Percentiles rank a stretch among this genome's conserved stretches.
Conservation (phyloP, 305 asterid species). For the Coffea humblotiana region DNA sequence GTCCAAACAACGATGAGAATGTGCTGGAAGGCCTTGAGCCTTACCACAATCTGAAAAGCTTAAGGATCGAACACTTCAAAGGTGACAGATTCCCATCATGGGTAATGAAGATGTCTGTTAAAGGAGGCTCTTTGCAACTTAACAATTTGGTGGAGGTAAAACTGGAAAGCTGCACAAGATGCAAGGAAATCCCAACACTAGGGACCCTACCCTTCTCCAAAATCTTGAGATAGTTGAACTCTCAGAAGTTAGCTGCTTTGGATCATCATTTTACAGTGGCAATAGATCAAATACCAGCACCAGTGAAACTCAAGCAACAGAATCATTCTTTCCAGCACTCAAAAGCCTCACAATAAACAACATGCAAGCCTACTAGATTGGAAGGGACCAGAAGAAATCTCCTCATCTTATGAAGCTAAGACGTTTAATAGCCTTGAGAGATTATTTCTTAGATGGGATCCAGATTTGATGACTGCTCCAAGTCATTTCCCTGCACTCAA, state of each 20-base stretch:
- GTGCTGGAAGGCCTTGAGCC: slow-evolving; percentile 41
- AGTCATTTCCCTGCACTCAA: slow-evolving; percentile 20
- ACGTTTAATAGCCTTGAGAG: slow-evolving; percentile 21
- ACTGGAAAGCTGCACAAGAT: not conserved
- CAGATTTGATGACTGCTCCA: not conserved
- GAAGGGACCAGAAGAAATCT: slow-evolving; percentile 15
- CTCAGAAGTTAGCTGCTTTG: slow-evolving; percentile 14
- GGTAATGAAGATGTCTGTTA: slow-evolving; percentile 28
- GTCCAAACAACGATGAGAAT: slow-evolving; percentile 9
- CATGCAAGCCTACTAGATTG: slow-evolving; percentile 29
- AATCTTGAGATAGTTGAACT: slow-evolving; percentile 9
- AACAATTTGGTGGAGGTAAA: slow-evolving; percentile 15
- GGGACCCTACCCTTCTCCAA: slow-evolving; percentile 38
- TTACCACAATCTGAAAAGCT: slow-evolving; percentile 14
- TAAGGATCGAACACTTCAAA: slow-evolving; percentile 7
- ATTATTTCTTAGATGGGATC: not conserved
- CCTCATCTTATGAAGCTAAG: not conserved
- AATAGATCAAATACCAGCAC: not conserved
- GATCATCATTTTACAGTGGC: slow-evolving; percentile 23
- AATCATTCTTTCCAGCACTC: slow-evolving; percentile 27
- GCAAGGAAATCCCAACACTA: slow-evolving; percentile 33
- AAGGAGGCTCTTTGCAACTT: not conserved
- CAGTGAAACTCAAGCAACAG: not conserved
- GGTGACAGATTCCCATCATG: slow-evolving; percentile 30
- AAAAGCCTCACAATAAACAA: not conserved